A percentile compares a stretch with the other conserved stretches of the same genome.
Evolutionary conservation across 371 early-diverging fungal species (phyloP).

Genomic region (Enteropsectra breve): DNA sequence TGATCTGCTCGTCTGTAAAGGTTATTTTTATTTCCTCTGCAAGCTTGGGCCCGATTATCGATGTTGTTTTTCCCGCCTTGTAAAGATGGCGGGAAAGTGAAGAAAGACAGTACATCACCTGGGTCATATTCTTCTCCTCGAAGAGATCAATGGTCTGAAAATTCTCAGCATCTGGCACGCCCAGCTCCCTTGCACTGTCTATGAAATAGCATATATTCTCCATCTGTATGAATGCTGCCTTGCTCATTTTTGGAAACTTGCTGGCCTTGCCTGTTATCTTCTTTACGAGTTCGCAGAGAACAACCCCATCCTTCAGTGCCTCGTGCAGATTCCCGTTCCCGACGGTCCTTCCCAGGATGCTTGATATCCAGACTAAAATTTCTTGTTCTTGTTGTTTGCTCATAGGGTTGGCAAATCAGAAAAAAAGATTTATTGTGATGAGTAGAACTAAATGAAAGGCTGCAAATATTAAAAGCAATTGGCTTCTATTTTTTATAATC

Average conservation of each 20-base stretch:
- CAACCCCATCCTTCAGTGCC: constrained; percentile 64
- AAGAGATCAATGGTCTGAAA: constrained; percentile 80
- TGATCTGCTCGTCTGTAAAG: constrained; percentile 53
- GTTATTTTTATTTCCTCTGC: constrained; percentile 37
- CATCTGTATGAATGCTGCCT: constrained; percentile 72
- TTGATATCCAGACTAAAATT: constrained; percentile 35
- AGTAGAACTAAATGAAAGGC: no score
- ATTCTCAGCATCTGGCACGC: constrained; percentile 69
- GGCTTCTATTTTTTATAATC: no score
- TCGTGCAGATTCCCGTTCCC: constrained; percentile 15
- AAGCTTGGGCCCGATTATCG: constrained; percentile 58
- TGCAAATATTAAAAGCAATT: no score
- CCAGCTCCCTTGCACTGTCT: constrained; percentile 63
- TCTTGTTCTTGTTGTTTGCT: constrained; percentile 16
- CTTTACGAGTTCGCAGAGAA: constrained; percentile 69
- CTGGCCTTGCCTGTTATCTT: constrained; percentile 62
- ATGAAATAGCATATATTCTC: constrained; percentile 75
- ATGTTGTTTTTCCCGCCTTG: constrained; percentile 62
- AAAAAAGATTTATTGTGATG: no score
- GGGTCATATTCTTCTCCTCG: constrained; percentile 71
- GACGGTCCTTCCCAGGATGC: constrained; percentile 28
- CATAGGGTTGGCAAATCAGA: no score
- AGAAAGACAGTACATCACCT: constrained; percentile 64
- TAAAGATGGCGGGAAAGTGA: constrained; percentile 70
- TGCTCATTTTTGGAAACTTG: constrained; percentile 64